A percentile compares a stretch with the other conserved stretches of the same genome.
Conservation (phyloP, 148 eudicot genomes). For the Bassia scoparia region DNA sequence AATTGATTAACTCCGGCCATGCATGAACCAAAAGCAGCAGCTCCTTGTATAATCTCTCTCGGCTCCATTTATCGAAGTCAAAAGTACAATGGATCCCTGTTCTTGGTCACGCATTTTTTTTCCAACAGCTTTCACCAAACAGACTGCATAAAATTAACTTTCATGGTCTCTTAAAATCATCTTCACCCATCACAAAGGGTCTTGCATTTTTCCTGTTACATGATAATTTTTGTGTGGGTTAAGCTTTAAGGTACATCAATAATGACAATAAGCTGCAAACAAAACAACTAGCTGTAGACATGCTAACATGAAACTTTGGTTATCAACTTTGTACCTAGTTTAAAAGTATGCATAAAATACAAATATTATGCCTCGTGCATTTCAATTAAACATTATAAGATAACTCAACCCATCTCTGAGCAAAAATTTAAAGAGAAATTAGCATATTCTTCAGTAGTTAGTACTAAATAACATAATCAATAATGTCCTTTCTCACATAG, state of each 20-base stretch:
- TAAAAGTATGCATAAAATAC: not conserved
- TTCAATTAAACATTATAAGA: not conserved
- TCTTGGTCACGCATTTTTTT: conserved; percentile 69
- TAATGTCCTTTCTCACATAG: not conserved
- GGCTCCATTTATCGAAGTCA: conserved; percentile 74
- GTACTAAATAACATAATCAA: no score
- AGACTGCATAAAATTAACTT: conserved; percentile 67
- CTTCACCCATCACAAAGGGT: conserved; percentile 55
- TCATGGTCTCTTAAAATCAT: conserved; percentile 68
- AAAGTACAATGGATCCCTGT: conserved; percentile 75
- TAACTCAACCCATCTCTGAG: not conserved
- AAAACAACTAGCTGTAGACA: not conserved
- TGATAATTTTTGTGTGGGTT: no score
- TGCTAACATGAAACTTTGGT: not conserved
- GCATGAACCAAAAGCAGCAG: conserved; percentile 87
- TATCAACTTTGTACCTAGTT: not conserved
- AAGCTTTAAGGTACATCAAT: no score
- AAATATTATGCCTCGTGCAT: not conserved
- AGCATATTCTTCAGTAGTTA: no score
- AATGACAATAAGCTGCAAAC: not conserved
- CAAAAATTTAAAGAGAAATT: no score
- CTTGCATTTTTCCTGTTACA: conserved; percentile 76
- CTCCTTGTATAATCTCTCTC: conserved; percentile 88
- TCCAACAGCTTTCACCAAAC: conserved; percentile 72
- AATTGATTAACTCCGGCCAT: conserved; percentile 79